Conservation (phyloP, 257 asterid species). For the Nemophila menziesii region DNA sequence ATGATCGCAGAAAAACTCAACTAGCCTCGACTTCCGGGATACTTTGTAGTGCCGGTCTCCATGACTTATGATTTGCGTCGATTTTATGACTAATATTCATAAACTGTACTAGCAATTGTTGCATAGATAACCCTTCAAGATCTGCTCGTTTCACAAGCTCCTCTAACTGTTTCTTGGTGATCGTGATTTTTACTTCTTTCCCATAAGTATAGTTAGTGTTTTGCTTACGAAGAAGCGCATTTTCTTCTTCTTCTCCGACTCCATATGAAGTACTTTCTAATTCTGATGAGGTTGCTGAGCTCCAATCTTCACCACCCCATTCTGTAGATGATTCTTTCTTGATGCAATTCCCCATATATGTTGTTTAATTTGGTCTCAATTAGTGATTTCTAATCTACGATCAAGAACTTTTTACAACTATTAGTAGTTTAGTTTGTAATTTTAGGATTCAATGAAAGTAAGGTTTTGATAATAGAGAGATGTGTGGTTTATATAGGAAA, state of each 20-base stretch:
- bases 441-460: not conserved
- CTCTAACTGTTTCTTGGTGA: constrained; percentile 44
- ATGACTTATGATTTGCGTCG: constrained; percentile 20
- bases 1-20: constrained; percentile 2
- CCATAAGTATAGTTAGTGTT: constrained; percentile 3
- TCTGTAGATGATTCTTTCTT: constrained; percentile 30
- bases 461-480: constrained; percentile 3
- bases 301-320: constrained; percentile 79
- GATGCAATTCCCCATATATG: constrained; percentile 52
- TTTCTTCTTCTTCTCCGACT: not conserved
- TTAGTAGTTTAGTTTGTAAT: too few species aligned
- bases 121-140: constrained; percentile 22
- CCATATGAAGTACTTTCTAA: not conserved
- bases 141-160: constrained; percentile 25
- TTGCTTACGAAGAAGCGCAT: not conserved
- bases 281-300: constrained; percentile 12
- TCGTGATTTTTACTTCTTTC: constrained; percentile 46
- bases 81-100: constrained; percentile 16
- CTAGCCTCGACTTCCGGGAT: constrained; percentile 40
- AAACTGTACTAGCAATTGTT: constrained; percentile 25
- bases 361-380: not conserved
- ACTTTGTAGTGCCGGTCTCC: constrained; percentile 46
- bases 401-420: too few species aligned
- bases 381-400: too few species aligned
- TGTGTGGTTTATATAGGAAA: constrained; percentile 4